These are phyloP conservation scores for Sclerotinia nivalis DNA, from an alignment of 2,329 filamentous ascomycete genomes.

Conservation along the genomic window DNA sequence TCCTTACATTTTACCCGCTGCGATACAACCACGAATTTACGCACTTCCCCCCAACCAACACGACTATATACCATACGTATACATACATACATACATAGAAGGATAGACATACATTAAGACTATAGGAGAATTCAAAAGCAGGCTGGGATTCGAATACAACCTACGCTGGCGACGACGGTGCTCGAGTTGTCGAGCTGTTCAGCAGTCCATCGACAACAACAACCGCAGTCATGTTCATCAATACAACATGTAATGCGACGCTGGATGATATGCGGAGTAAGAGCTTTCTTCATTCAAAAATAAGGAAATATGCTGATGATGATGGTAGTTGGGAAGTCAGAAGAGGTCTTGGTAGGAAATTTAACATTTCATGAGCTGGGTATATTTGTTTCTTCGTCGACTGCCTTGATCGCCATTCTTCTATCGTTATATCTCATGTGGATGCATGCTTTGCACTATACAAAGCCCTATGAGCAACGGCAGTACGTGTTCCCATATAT, in stretches of 20 bases:
- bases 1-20: neutral
- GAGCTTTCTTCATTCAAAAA: slow-evolving; percentile 23
- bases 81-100: neutral
- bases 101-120: neutral
- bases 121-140: too few relatives aligned
- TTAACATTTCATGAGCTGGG: slow-evolving; percentile 58
- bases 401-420: slow-evolving; percentile 52
- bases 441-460: slow-evolving; percentile 62
- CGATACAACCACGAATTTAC: slow-evolving; percentile 1
- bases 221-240: slow-evolving; percentile 18
- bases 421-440: slow-evolving; percentile 58
- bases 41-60: neutral
- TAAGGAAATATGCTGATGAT: slow-evolving; percentile 28
- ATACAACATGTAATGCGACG: slow-evolving; percentile 41
- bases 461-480: slow-evolving; percentile 59
- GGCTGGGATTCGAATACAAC: neutral
- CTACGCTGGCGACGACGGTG: slow-evolving; percentile 14
- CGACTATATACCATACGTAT: neutral
- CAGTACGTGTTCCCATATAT: slow-evolving; percentile 46
- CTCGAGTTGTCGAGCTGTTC: slow-evolving; percentile 19
- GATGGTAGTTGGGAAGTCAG: slow-evolving; percentile 42
- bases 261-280: slow-evolving; percentile 43
- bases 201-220: slow-evolving; percentile 19
- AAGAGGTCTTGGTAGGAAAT: slow-evolving; percentile 49
- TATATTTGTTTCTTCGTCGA: slow-evolving; percentile 52